Evolutionary conservation across 2,329 filamentous ascomycete genomes (phyloP), one percentile per base, ranked within the genome.

Genomic region (Colletotrichum destructivum): DNA sequence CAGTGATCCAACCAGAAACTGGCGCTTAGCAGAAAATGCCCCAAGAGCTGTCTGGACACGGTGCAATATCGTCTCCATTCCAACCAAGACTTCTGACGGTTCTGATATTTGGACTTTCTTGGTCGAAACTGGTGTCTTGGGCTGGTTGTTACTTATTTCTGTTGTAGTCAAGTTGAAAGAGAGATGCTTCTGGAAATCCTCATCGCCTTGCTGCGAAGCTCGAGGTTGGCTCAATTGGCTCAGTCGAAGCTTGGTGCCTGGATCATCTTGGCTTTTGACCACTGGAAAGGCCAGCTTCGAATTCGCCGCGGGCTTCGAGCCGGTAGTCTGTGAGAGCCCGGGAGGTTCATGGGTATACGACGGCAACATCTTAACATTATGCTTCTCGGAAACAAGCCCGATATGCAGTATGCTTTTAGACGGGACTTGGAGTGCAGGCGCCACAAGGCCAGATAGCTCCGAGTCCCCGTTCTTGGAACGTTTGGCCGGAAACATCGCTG

Each of bases 251-350:
- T 87, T 84, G 0, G 92, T 93, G 70, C 85, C 86, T 6, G 89
- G 87, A 75, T 94, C 90, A 75, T 90, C 87, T 1, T 91, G 88
- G 75, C 96, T 90, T 81, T 97, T 97, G 26, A 96, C 93, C 15
- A 95, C 88, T 1, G 92, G 88, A 76, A 94, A 97, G 38, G 86
- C 87, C 35, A 94, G 83, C 1, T 77, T 80, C 5, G 81, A 80
- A 35, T 80, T 82, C 26, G 84, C 86, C 47, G 47, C 56, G 18
- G 51, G 26, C 38, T 64, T 72, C 73, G 55, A 44, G 12, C 61
- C 16, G n/a, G 47, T 44, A 13, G 15, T 61, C 44, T 73, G 62
- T 23, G 73, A 72, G 42, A 52, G 44, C 60, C 64, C n/a, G 46
- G 47, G 38, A 44, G 40, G 54, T 38, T 59, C 21, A 51, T 74